These are phyloP conservation scores for Nitzschia sp. DNA, from an alignment of 108 stramenopile species.

Conservation along the genomic window DNA sequence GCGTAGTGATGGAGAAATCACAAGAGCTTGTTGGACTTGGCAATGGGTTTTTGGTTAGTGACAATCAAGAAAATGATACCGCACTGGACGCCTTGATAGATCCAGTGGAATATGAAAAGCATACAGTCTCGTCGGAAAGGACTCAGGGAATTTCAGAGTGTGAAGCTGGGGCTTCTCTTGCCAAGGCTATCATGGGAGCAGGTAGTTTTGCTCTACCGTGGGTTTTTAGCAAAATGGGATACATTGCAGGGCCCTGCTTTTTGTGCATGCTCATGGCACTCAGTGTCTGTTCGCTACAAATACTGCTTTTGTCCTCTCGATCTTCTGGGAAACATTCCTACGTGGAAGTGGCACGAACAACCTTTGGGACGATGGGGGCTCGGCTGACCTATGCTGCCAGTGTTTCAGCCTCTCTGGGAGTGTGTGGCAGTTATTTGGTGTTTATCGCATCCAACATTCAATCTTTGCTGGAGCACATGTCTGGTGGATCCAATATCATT, in stretches of 20 bases:
- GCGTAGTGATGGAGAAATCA: no score
- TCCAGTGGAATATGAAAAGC: no score
- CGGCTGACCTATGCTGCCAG: constrained; percentile 13
- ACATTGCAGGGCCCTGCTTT: constrained; percentile 24
- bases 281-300: constrained; percentile 24
- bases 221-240: constrained; percentile 36
- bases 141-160: constrained; percentile 22
- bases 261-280: constrained; percentile 14
- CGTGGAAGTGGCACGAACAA: constrained; percentile 32
- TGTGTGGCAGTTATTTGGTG: constrained; percentile 37
- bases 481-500: not conserved
- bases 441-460: constrained; percentile 35
- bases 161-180: constrained; percentile 32
- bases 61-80: no score
- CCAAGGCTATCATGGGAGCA: constrained; percentile 42
- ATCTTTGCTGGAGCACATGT: not conserved
- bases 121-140: no score
- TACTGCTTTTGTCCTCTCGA: constrained; percentile 13
- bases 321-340: constrained; percentile 9
- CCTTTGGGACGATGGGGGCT: constrained; percentile 34
- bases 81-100: no score
- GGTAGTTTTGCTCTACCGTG: constrained; percentile 39
- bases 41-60: no score
- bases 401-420: constrained; percentile 36
- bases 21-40: no score